These are phyloP conservation scores for Xerocomus brunneocitrinus DNA, from an alignment of 768 basidiomycete species.

Conservation along the genomic window DNA sequence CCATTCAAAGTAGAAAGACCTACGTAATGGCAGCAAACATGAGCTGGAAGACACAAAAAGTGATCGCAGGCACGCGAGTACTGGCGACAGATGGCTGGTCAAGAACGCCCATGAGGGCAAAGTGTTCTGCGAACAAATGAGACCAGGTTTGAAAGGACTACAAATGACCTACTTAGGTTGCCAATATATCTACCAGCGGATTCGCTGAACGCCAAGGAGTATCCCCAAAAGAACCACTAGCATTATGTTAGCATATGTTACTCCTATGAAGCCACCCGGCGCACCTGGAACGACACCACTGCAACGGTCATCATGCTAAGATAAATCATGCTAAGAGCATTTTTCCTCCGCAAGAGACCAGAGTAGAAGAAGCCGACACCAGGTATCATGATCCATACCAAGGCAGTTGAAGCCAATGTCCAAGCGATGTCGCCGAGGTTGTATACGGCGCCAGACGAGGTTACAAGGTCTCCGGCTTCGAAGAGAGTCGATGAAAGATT, in stretches of 20 bases:
- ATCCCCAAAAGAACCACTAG: constrained; percentile 98
- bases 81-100: constrained; percentile 72
- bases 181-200: constrained; percentile 76
- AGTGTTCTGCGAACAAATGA: constrained; percentile 55
- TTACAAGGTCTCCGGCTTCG: constrained; percentile 37
- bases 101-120: constrained; percentile 76
- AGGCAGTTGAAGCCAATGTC: constrained; percentile 68
- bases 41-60: constrained; percentile 81
- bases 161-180: constrained; percentile 57
- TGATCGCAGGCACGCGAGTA: constrained; percentile 62
- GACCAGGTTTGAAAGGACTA: background rate
- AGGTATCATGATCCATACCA: constrained; percentile 84
- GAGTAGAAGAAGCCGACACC: constrained; percentile 89
- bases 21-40: constrained; percentile 91
- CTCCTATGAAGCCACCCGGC: constrained; percentile 41
- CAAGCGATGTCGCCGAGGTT: constrained; percentile 66
- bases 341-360: constrained; percentile 87
- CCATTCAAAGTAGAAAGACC: constrained; percentile 18
- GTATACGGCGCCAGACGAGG: constrained; percentile 33
- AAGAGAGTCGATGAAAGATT: background rate
- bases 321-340: constrained; percentile 88
- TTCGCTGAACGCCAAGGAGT: constrained; percentile 85
- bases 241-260: constrained; percentile 3
- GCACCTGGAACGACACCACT: constrained; percentile 79
- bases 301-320: constrained; percentile 72